A percentile compares a stretch with the other conserved stretches of the same genome.
Evolutionary conservation across 306 rosid genomes (phyloP).

Genomic region (Begonia fuchsioides): DNA sequence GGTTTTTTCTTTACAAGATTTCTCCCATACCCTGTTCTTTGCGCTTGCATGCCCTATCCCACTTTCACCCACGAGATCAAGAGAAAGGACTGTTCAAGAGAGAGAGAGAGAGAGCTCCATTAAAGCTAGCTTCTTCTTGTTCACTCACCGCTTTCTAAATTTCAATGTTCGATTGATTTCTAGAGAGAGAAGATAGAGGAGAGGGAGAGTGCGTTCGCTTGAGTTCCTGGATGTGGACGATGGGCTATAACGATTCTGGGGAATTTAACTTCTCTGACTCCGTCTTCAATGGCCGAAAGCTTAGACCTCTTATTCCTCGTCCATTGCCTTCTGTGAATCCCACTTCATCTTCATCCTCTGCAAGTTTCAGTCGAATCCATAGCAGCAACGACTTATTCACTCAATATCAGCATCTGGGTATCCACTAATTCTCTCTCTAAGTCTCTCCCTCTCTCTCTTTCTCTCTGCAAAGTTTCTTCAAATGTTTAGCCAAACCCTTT

Average conservation of each 20-base stretch:
- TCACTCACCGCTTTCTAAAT: too few relatives aligned
- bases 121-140: too few relatives aligned
- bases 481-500: not conserved
- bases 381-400: conserved; percentile 30
- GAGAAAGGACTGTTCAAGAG: conserved; percentile 8
- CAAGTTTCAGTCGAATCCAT: too few relatives aligned
- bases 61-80: conserved; percentile 17
- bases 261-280: conserved; percentile 52
- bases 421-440: not conserved
- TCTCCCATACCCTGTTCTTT: conserved; percentile 2
- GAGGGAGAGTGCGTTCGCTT: too few relatives aligned
- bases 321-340: conserved; percentile 22
- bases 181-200: too few relatives aligned
- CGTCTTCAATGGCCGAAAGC: conserved; percentile 41
- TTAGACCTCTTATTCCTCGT: conserved; percentile 66
- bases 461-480: too few relatives aligned
- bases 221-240: too few relatives aligned
- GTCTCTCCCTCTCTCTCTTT: too few relatives aligned
- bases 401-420: conserved; percentile 66
- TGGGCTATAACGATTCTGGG: conserved; percentile 49
- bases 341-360: conserved; percentile 5
- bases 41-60: conserved; percentile 20
- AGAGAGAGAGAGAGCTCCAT: too few relatives aligned
- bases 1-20: not conserved
- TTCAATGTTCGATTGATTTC: too few relatives aligned